Base-by-base conservation (phyloP, 257 asterid species). In the Solanum arcanum region DNA sequence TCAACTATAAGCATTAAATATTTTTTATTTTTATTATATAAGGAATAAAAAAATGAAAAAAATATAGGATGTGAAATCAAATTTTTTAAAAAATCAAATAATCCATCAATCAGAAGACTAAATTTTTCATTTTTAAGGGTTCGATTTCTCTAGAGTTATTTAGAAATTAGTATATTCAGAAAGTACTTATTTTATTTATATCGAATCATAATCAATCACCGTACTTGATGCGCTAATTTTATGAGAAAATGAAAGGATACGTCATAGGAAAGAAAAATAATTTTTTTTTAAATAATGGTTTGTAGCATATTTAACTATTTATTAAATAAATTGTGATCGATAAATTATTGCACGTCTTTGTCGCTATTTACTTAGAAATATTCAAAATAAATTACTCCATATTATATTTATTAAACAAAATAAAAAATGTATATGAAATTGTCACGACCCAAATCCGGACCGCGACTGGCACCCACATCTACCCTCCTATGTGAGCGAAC, bases 91-190 rank as follows among this genome's bases (percentile, higher is more conserved):
- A 33, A 9, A 33, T 18, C 6, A 9, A 3, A 72, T 0, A 72
- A 35, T 18, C 4, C 3, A 33, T 33, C 1, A 0, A 72, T 18
- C 20, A 6, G n/a, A 72, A 12, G 1, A 16, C 0, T 33, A 18
- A 2, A 0, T 18, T 31, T 8, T 35, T 0, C 3, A 0, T 1
- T 9, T 35, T 3, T 33, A 33, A 72, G 8, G 4, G 15, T 3
- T 18, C 0, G 1, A 33, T 72, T 35, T 12, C 9, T 72, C 7
- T 9, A 70, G 2, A 70, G 7, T 29, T 29, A 56, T 20, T 20
- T 56, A 56, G 64, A 20, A 52, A 52, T 18, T 52, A 52, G 1
- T 52, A 52, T 56, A 56, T 56, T 56, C n/a, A 4, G n/a, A 2
- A 4, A 56, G 27, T 4, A 70, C 3, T 7, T 15, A 8, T 31